Evolutionary conservation across 495 filamentous ascomycete genomes (phyloP).

Genomic region (Letharia lupina): DNA sequence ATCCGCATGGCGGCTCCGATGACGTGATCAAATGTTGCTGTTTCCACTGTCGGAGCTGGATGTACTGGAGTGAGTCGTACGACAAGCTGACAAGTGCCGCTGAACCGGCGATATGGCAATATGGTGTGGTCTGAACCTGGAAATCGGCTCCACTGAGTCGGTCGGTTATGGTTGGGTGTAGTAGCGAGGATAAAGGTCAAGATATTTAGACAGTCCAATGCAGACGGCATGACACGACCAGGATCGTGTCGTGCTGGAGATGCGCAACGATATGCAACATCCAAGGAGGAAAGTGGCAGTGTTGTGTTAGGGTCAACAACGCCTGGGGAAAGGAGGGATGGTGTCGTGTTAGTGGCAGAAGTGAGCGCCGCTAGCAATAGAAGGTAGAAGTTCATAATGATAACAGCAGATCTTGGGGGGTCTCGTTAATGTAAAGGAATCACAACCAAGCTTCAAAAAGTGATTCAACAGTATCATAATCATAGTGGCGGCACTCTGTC

Average conservation of each 20-base stretch:
- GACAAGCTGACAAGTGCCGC: not conserved
- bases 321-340: not conserved
- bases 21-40: not conserved
- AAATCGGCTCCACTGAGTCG: not conserved
- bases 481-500: no score
- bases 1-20: not conserved
- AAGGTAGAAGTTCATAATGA: not conserved
- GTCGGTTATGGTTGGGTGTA: not conserved
- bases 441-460: not conserved
- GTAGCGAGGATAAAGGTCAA: not conserved
- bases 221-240: not conserved
- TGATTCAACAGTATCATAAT: no score
- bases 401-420: not conserved
- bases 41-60: not conserved
- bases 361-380: not conserved
- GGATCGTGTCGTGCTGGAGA: not conserved
- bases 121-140: not conserved
- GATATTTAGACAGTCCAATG: not conserved
- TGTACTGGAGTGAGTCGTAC: not conserved
- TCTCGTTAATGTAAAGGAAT: not conserved
- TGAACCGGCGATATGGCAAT: not conserved
- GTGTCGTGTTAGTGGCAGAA: not conserved
- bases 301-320: not conserved
- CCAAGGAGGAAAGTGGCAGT: not conserved
- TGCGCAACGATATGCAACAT: not conserved